Conservation (phyloP, 805 yeast genomes). For the Torulaspora franciscae region DNA sequence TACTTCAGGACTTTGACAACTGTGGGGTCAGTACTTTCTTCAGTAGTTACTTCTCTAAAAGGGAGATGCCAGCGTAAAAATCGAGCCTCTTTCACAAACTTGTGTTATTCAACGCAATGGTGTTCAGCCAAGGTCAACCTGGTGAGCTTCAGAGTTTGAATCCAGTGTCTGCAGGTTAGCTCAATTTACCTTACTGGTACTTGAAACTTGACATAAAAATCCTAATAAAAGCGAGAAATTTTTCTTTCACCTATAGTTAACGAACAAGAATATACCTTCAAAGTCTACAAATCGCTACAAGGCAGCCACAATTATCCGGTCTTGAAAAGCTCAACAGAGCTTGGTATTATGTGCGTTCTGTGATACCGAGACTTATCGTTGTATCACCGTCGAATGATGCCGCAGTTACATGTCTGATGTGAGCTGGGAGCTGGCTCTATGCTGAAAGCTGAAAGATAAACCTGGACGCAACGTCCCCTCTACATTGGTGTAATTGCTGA, state of each 20-base stretch:
- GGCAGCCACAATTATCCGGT: not conserved
- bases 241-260: constrained; percentile 1
- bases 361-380: too few species aligned
- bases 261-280: not conserved
- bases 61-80: not conserved
- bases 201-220: constrained; percentile 4
- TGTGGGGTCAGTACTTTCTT: not conserved
- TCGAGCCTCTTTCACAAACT: not conserved
- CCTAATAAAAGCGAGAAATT: constrained; percentile 13
- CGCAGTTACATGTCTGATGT: too few species aligned
- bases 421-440: too few species aligned
- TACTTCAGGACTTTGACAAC: constrained; percentile 3
- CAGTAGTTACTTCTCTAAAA: not conserved
- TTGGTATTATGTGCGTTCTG: too few species aligned
- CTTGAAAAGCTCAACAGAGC: too few species aligned
- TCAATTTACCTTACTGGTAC: not conserved
- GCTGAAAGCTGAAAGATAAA: too few species aligned
- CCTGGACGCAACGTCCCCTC: too few species aligned
- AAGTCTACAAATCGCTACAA: not conserved
- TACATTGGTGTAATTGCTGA: too few species aligned
- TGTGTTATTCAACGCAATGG: not conserved
- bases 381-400: too few species aligned
- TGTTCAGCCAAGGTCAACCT: not conserved
- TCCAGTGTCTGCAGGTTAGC: not conserved
- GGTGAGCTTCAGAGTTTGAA: not conserved